Evolutionary conservation across 208 protist genomes (phyloP).

Genomic region (Trichomonas tenax): DNA sequence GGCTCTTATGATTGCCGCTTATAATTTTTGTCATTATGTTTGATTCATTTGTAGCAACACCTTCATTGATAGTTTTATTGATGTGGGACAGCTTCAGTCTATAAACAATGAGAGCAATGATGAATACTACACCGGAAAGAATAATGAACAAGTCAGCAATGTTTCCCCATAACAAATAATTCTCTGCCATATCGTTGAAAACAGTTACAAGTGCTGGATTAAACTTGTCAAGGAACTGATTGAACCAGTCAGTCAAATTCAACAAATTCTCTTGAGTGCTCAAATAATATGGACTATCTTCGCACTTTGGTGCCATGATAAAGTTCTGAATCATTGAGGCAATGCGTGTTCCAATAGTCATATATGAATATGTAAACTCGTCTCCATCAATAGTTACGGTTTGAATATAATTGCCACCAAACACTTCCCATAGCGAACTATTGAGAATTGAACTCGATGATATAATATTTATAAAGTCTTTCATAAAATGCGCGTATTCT

Average conservation of each 20-base stretch:
- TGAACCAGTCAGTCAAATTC: not conserved
- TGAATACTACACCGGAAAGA: not conserved
- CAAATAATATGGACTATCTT: not conserved
- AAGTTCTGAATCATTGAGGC: not conserved
- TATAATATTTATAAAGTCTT: not conserved
- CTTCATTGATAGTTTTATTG: not conserved
- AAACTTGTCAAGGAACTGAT: not conserved
- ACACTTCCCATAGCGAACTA: not conserved
- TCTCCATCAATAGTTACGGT: not conserved
- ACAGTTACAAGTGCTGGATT: not conserved
- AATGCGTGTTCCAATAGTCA: not conserved
- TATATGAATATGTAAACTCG: not conserved
- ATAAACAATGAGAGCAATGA: not conserved
- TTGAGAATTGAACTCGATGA: not conserved
- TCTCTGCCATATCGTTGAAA: not conserved
- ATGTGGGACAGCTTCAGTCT: not conserved
- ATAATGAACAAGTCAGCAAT: not conserved
- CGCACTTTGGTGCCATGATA: not conserved
- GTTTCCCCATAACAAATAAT: not conserved
- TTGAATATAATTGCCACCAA: not conserved
- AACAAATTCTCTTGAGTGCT: not conserved
- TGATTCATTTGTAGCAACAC: not conserved
- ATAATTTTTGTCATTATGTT: not conserved
- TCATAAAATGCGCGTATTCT: not conserved
- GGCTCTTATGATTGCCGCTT: not conserved